phyloP scores from a whole-genome alignment of 306 rosid genomes.

The Fagus sylvatica region DNA sequence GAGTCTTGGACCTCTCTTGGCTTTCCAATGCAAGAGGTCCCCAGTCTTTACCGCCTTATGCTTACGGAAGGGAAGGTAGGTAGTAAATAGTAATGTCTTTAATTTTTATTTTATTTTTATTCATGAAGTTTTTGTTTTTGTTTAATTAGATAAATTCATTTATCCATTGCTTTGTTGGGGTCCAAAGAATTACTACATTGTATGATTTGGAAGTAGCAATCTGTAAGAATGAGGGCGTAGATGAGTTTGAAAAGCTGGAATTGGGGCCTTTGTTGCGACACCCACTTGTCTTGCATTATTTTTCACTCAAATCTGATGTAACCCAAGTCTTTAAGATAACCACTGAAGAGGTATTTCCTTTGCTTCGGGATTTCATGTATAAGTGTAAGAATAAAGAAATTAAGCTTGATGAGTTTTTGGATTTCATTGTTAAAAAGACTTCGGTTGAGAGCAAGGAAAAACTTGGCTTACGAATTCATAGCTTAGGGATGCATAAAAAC shows the following conservation, averaged over 20 bases:
- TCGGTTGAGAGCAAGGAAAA: conserved; percentile 54
- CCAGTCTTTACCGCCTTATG: conserved; percentile 57
- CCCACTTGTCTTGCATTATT: conserved; percentile 78
- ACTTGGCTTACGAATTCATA: conserved; percentile 78
- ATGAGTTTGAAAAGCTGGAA: conserved; percentile 62
- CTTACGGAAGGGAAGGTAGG: conserved; percentile 73
- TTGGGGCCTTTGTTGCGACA: conserved; percentile 84
- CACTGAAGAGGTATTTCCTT: conserved; percentile 48
- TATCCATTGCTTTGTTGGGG: conserved; percentile 90
- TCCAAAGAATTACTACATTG: conserved; percentile 63
- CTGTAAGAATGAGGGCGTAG: conserved; percentile 71
- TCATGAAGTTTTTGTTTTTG: conserved; percentile 15
- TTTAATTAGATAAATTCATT: conserved; percentile 74
- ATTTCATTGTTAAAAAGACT: conserved; percentile 60
- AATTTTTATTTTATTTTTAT: neutral
- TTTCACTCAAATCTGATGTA: conserved; percentile 44
- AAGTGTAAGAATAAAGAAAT: conserved; percentile 31
- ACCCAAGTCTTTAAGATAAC: conserved; percentile 64
- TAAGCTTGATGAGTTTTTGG: conserved; percentile 58
- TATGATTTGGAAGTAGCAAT: conserved; percentile 77
- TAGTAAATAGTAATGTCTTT: neutral
- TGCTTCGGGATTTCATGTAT: conserved; percentile 43
- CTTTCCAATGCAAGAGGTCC: conserved; percentile 73
- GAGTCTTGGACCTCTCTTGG: conserved; percentile 68
- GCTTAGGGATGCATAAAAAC: conserved; percentile 58